Percentiles rank a stretch among this genome's conserved stretches.
These are phyloP conservation scores for Camelina sativa DNA, from an alignment of 345 rosid genomes.

Conservation along the genomic window DNA sequence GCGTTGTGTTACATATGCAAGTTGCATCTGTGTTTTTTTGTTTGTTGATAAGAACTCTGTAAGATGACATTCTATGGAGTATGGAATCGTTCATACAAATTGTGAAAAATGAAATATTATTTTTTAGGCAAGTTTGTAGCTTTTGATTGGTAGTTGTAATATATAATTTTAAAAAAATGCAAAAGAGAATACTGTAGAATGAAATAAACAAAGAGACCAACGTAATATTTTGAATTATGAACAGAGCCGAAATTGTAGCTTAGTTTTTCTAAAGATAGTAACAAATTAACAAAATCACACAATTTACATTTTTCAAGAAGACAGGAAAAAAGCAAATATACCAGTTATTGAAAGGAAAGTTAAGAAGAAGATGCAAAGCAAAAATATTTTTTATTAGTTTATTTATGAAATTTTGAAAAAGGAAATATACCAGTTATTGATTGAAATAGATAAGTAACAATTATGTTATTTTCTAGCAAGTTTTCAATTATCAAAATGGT, in stretches of 20 bases:
- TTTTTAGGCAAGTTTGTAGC: background rate
- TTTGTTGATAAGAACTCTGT: background rate
- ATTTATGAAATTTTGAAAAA: background rate
- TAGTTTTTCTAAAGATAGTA: too few species aligned
- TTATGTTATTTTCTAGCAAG: background rate
- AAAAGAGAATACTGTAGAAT: background rate
- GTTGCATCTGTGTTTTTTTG: background rate
- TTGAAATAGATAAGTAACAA: background rate
- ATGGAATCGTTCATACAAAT: background rate
- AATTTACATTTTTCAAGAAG: background rate
- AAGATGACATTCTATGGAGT: constrained; percentile 13
- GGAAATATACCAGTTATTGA: background rate
- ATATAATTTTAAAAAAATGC: too few species aligned
- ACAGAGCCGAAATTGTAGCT: too few species aligned
- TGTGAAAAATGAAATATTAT: background rate
- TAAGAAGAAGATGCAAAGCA: background rate
- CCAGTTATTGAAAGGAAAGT: background rate
- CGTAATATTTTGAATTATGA: too few species aligned
- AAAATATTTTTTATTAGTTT: too few species aligned
- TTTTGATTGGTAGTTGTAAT: background rate
- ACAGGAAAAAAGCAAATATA: background rate
- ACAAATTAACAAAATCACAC: too few species aligned
- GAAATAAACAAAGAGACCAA: too few species aligned
- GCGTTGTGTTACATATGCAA: constrained; percentile 10
- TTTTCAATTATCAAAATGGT: background rate